Conservation (phyloP, 768 basidiomycete species). For the Hericium rajendrae region DNA sequence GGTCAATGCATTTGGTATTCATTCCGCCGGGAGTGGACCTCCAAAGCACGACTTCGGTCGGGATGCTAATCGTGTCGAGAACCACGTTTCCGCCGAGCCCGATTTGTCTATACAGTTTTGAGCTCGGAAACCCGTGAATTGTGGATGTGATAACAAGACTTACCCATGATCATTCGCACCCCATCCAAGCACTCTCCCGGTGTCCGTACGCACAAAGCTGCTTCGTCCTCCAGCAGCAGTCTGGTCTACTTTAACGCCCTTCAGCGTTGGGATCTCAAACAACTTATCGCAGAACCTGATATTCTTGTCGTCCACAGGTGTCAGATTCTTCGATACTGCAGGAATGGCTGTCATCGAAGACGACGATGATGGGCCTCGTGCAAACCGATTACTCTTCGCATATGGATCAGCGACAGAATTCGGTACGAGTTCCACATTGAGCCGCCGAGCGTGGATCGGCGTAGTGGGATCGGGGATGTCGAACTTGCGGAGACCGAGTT, state of each 20-base stretch:
- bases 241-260: conserved; percentile 52
- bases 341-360: conserved; percentile 26
- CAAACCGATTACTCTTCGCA: conserved; percentile 33
- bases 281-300: conserved; percentile 61
- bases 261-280: conserved; percentile 70
- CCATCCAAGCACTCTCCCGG: conserved; percentile 76
- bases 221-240: conserved; percentile 63
- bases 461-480: conserved; percentile 32
- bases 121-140: too few relatives aligned
- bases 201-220: conserved; percentile 60
- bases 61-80: conserved; percentile 63
- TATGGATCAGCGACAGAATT: conserved; percentile 44
- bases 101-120: conserved; percentile 48
- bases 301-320: conserved; percentile 26
- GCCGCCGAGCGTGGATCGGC: conserved; percentile 21
- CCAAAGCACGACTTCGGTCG: conserved; percentile 77
- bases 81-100: conserved; percentile 60
- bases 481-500: conserved; percentile 70
- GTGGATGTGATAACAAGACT: conserved; percentile 6
- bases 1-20: conserved; percentile 48
- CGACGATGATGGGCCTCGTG: conserved; percentile 20
- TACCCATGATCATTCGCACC: conserved; percentile 86
- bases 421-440: conserved; percentile 47
- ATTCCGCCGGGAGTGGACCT: conserved; percentile 40
- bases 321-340: conserved; percentile 10